Evolutionary conservation across 768 basidiomycete species (phyloP).

Genomic region (Pulveroboletus ravenelii): DNA sequence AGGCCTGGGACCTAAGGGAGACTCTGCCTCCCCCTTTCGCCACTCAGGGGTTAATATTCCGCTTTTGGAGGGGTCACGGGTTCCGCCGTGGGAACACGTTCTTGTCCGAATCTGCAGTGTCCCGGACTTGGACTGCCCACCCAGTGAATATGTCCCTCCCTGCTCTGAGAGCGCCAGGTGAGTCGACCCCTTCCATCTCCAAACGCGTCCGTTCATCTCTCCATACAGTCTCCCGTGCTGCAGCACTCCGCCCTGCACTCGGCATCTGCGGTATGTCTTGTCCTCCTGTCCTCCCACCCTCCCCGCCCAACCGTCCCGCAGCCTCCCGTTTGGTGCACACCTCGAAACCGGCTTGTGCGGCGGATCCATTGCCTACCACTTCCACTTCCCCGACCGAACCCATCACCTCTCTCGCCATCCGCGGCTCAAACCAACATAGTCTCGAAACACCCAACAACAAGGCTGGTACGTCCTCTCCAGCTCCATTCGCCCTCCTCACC

Average conservation of each 20-base stretch:
- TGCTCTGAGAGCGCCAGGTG: constrained; percentile 35
- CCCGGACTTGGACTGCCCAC: background rate
- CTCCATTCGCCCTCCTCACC: constrained; percentile 1
- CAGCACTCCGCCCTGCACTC: constrained; percentile 41
- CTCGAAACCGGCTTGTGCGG: constrained; percentile 41
- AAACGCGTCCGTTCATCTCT: constrained; percentile 25
- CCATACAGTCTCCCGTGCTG: no score
- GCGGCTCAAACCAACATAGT: constrained; percentile 78
- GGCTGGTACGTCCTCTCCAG: constrained; percentile 54
- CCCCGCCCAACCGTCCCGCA: constrained; percentile 21
- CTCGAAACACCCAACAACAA: constrained; percentile 87
- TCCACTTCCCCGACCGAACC: constrained; percentile 47
- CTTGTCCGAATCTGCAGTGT: background rate
- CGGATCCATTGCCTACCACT: constrained; percentile 38
- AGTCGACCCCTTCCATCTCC: constrained; percentile 24
- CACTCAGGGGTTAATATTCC: constrained; percentile 11
- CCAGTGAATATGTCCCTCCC: constrained; percentile 40
- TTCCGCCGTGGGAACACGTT: constrained; percentile 8
- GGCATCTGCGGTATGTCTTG: constrained; percentile 38
- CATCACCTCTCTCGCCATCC: constrained; percentile 67
- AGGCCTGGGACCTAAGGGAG: no score
- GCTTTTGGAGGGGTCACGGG: background rate
- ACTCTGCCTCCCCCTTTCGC: background rate
- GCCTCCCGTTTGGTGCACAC: constrained; percentile 55
- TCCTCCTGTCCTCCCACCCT: background rate